phyloP scores from a whole-genome alignment of 1,284 basidiomycete species.

The Cutaneotrichosporon sp. region DNA sequence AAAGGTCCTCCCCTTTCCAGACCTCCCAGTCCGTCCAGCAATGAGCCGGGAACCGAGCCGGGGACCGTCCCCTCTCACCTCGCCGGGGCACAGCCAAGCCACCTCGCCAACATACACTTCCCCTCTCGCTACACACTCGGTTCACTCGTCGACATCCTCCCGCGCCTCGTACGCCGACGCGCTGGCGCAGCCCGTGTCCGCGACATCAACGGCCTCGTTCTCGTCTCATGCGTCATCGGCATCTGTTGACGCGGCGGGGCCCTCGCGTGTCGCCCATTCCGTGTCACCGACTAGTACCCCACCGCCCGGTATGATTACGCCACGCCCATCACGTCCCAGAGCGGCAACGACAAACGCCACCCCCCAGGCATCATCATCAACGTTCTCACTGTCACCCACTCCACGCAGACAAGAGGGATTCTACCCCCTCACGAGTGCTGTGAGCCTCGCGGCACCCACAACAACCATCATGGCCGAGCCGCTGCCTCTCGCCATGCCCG shows the following conservation, averaged over 20 bases:
- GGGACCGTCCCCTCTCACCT: slow-evolving; percentile 14
- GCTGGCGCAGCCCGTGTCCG: slow-evolving; percentile 1
- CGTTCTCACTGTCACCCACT: neutral
- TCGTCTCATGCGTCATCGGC: slow-evolving; percentile 1
- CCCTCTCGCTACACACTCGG: neutral
- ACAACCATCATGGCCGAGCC: neutral
- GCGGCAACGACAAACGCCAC: slow-evolving; percentile 7
- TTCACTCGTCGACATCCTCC: neutral
- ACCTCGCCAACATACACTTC: neutral
- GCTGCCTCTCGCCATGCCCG: neutral
- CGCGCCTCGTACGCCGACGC: slow-evolving; percentile 12
- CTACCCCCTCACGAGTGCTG: neutral
- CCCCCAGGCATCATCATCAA: neutral
- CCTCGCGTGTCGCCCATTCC: neutral
- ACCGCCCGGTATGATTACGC: neutral
- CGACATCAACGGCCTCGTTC: neutral
- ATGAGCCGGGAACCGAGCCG: slow-evolving; percentile 20
- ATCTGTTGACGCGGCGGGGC: neutral
- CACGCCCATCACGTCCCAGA: slow-evolving; percentile 2
- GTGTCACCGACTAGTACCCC: neutral
- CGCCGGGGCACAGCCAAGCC: slow-evolving; percentile 6
- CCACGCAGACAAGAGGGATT: slow-evolving; percentile 3
- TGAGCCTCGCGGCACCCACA: neutral
- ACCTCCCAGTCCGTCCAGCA: slow-evolving; percentile 17
- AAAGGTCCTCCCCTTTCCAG: slow-evolving; percentile 28